These are phyloP conservation scores for Ormosia emarginata DNA, from an alignment of 306 rosid species.

Conservation along the genomic window DNA sequence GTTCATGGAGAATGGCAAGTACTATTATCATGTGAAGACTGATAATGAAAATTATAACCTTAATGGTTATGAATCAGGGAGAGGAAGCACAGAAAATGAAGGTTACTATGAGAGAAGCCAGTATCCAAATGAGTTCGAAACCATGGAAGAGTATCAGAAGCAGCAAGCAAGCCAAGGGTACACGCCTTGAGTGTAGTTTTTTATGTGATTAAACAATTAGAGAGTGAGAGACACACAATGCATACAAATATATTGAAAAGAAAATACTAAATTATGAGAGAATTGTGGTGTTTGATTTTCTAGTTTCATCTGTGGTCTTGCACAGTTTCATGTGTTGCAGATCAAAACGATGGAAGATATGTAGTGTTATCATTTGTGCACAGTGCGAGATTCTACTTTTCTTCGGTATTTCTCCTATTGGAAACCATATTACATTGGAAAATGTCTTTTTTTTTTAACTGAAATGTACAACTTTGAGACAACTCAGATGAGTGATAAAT, in stretches of 20 bases:
- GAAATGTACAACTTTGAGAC: too few relatives aligned
- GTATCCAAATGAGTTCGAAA: conserved; percentile 52
- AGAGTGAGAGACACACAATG: conserved; percentile 9
- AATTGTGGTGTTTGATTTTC: conserved; percentile 22
- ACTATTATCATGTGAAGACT: conserved; percentile 26
- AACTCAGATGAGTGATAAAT: too few relatives aligned
- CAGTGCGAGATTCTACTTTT: conserved; percentile 14
- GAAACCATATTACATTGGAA: not conserved
- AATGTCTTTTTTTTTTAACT: too few relatives aligned
- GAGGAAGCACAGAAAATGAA: conserved; percentile 33
- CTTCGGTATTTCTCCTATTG: not conserved
- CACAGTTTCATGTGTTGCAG: conserved; percentile 23
- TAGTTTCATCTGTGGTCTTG: conserved; percentile 26
- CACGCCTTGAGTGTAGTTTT: conserved; percentile 35
- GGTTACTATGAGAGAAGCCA: conserved; percentile 24
- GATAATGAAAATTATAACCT: conserved; percentile 28
- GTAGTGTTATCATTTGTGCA: conserved; percentile 20
- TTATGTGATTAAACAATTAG: not conserved
- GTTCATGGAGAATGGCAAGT: conserved; percentile 59
- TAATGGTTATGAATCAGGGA: conserved; percentile 35
- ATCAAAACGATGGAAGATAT: conserved; percentile 9
- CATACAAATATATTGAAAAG: not conserved
- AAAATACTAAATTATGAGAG: conserved; percentile 13
- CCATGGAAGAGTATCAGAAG: conserved; percentile 81
- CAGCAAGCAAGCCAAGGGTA: conserved; percentile 53